Percentiles rank a stretch among this genome's conserved stretches.
phyloP scores from a whole-genome alignment of 192 early-diverging fungal species.

The Diversispora epigaea region DNA sequence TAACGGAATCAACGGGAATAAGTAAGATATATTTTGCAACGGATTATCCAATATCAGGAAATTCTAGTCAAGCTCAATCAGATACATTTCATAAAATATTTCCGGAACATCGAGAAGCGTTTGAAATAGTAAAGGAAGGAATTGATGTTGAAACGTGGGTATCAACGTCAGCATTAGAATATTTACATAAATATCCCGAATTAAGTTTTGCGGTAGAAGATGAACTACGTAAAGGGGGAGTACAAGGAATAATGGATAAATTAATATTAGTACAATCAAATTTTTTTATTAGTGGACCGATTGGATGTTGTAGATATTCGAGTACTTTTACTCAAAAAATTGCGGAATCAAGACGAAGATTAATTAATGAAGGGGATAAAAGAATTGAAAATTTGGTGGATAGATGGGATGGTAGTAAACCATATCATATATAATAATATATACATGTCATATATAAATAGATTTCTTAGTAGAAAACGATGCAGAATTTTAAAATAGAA shows the following conservation, averaged over 20 bases:
- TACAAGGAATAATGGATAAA: not conserved
- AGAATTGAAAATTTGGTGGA: not conserved
- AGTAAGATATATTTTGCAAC: slow-evolving; percentile 38
- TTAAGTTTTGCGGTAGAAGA: not conserved
- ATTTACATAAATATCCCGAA: not conserved
- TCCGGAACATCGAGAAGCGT: slow-evolving; percentile 38
- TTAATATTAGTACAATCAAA: not conserved
- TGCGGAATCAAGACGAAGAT: not conserved
- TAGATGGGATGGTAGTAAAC: too few species aligned
- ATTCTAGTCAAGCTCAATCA: slow-evolving; percentile 28
- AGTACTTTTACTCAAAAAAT: not conserved
- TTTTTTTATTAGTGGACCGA: not conserved
- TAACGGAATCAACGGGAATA: not conserved
- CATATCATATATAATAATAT: too few species aligned
- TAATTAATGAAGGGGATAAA: not conserved
- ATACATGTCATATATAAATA: too few species aligned
- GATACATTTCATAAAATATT: not conserved
- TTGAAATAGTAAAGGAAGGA: slow-evolving; percentile 22
- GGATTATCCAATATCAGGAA: slow-evolving; percentile 38
- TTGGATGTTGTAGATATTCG: not conserved
- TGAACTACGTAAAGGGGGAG: not conserved
- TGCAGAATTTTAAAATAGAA: too few species aligned
- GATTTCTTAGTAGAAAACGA: too few species aligned
- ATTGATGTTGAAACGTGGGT: slow-evolving; percentile 2
- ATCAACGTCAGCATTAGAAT: not conserved